Evolutionary conservation across 768 basidiomycete species (phyloP).

Genomic region (Boletus reticuloceps): DNA sequence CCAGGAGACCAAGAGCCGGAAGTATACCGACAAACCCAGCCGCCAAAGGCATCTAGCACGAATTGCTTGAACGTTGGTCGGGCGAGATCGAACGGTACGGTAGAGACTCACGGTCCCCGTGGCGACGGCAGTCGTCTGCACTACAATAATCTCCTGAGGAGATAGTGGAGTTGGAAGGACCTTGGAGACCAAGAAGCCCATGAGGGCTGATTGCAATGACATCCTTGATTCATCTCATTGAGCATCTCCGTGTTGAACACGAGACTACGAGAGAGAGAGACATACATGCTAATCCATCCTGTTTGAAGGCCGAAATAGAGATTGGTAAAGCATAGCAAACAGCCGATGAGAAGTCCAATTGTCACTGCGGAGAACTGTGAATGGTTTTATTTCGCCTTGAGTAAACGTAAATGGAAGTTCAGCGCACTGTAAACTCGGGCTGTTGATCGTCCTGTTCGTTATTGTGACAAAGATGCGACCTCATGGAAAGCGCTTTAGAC

Average conservation of each 20-base stretch:
- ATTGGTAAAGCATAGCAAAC: constrained; percentile 89
- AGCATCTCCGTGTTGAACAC: background rate
- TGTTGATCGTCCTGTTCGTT: background rate
- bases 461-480: constrained; percentile 2
- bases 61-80: background rate
- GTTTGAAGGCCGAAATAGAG: constrained; percentile 85
- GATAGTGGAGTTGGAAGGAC: constrained; percentile 70
- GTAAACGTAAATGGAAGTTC: background rate
- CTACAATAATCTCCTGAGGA: constrained; percentile 91
- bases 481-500: background rate
- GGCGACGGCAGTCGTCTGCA: constrained; percentile 94
- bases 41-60: constrained; percentile 69
- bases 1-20: constrained; percentile 83
- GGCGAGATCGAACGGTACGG: background rate
- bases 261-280: background rate
- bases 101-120: constrained; percentile 59
- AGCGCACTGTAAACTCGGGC: constrained; percentile 32
- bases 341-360: constrained; percentile 81
- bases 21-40: constrained; percentile 91
- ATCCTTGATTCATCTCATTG: constrained; percentile 56
- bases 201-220: constrained; percentile 91
- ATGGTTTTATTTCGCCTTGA: background rate
- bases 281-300: constrained; percentile 86
- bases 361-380: constrained; percentile 54
- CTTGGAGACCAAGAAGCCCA: constrained; percentile 84